These are phyloP conservation scores for Talaromyces piceae DNA, from an alignment of 2,329 filamentous ascomycete species.

Conservation along the genomic window DNA sequence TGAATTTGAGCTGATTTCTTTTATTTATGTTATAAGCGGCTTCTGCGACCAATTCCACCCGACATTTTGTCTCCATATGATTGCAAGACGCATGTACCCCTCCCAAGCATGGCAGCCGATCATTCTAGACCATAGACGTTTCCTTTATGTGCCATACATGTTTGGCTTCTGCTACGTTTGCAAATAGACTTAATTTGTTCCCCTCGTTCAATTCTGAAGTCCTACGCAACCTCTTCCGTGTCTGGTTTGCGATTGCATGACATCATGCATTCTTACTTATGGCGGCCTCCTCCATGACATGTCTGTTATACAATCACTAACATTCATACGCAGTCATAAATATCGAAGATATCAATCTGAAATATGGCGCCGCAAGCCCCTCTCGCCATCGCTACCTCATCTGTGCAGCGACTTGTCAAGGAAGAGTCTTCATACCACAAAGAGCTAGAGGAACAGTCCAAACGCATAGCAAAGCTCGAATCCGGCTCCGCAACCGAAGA, in stretches of 20 bases:
- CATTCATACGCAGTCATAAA: background rate
- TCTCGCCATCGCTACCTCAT: constrained; percentile 70
- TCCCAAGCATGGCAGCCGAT: background rate
- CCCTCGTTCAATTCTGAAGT: background rate
- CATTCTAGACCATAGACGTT: background rate
- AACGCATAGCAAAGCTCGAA: constrained; percentile 51
- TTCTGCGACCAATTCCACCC: background rate
- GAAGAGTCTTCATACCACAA: constrained; percentile 87
- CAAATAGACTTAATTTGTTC: background rate
- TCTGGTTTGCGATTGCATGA: background rate
- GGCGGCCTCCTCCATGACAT: background rate
- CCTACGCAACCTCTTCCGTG: background rate
- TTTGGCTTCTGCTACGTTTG: background rate
- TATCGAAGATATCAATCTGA: background rate
- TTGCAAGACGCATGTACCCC: background rate
- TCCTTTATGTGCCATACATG: background rate
- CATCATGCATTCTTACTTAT: background rate
- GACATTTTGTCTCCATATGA: background rate
- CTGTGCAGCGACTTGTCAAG: constrained; percentile 77
- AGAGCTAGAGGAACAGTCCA: constrained; percentile 69
- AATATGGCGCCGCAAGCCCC: constrained; percentile 69
- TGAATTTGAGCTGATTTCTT: background rate
- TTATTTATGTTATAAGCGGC: background rate
- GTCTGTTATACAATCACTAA: background rate
- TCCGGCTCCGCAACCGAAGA: constrained; percentile 49